Evolutionary conservation across 306 rosid species (phyloP), one percentile per base, ranked within the genome.

Genomic region (Quercus suber): DNA sequence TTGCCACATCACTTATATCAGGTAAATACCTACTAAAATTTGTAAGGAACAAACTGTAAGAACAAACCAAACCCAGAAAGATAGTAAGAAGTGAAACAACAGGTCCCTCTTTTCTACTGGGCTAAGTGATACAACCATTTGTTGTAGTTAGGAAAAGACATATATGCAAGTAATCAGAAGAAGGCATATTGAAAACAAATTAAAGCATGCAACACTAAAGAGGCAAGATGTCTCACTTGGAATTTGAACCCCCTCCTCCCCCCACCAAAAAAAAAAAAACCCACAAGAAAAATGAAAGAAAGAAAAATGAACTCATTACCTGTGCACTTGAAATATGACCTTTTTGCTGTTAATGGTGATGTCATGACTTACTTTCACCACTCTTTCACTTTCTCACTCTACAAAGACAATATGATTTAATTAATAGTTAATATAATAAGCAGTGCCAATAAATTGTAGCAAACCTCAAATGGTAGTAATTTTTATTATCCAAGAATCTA

Each of bases 281-380:
- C 10, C 43, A 37, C 2, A 6, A 6, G 43, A 37, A 78, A 67
- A 58, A 18, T 51, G 55, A 63, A 78, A 35, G 4, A 45, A 52
- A 18, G 2, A 17, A n/a, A 57, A 23, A 30, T 37, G 30, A 27
- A 41, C 21, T 71, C 78, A 14, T 82, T 78, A 90, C 99, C 99
- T 90, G 87, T 95, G 99, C 73, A 91, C 99, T 83, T 94, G 99
- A 79, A 92, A 95, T 79, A 95, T 92, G 83, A 95, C 99, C 60
- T 95, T 95, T 87, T 95, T 95, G 89, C 99, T 92, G 87, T 95
- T 89, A 86, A 82, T 89, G 55, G 97, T 95, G 76, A 95, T 73
- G 67, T 95, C 97, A 55, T 96, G 97, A 67, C 99, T 94, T 55
- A 95, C 98, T 85, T 95, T 95, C 18, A 92, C 97, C 71, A 91